Evolutionary conservation across 805 yeast species (phyloP).

Genomic region (Pichia paraexigua): DNA sequence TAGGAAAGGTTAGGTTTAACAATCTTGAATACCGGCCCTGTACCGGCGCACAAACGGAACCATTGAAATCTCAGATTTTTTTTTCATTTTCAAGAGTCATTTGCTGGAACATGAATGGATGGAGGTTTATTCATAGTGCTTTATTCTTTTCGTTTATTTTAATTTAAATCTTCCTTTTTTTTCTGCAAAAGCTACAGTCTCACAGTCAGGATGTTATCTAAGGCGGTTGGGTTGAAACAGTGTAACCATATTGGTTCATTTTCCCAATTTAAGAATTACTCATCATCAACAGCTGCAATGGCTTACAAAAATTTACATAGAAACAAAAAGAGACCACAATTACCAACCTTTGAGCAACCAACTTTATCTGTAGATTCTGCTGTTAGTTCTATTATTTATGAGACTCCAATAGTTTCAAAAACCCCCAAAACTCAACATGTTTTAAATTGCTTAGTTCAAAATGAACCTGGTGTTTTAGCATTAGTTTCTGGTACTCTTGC

Average conservation of each 20-base stretch:
- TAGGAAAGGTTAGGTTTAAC: neutral
- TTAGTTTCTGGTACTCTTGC: conserved; percentile 93
- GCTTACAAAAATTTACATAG: conserved; percentile 91
- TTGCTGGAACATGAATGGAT: neutral
- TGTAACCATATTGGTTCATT: conserved; percentile 6
- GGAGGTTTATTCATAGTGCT: neutral
- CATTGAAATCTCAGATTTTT: neutral
- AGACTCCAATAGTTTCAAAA: conserved; percentile 62
- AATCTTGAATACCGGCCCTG: neutral
- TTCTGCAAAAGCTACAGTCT: neutral
- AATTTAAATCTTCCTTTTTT: neutral
- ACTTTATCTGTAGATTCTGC: conserved; percentile 96
- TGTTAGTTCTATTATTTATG: conserved; percentile 89
- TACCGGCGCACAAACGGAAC: neutral
- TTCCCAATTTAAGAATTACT: conserved; percentile 5
- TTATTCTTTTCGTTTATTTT: neutral
- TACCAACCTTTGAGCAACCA: conserved; percentile 91
- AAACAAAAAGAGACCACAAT: conserved; percentile 77
- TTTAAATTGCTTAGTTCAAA: conserved; percentile 92
- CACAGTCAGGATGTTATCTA: conserved; percentile 2
- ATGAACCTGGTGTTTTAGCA: conserved; percentile 96
- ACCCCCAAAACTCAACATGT: conserved; percentile 78
- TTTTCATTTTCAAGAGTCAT: neutral
- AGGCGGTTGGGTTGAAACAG: conserved; percentile 3
- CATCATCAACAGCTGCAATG: conserved; percentile 84